Evolutionary conservation across 2,329 filamentous ascomycete genomes (phyloP).

Genomic region (Purpureocillium takamizusanense): DNA sequence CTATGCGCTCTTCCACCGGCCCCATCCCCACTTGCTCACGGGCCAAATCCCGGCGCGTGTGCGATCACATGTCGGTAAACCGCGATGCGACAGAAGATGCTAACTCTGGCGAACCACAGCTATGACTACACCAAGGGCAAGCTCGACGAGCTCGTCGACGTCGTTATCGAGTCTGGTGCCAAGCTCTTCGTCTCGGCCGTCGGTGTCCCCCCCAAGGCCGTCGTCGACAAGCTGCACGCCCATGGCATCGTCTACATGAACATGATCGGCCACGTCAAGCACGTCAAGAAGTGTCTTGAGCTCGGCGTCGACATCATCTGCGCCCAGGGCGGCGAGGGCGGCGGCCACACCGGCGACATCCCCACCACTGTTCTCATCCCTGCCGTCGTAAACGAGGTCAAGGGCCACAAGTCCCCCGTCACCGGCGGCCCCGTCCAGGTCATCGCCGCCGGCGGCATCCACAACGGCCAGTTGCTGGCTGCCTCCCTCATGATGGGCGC

Average conservation of each 20-base stretch:
- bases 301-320: constrained; percentile 94
- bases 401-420: constrained; percentile 75
- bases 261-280: constrained; percentile 99
- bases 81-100: neutral
- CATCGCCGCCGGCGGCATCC: constrained; percentile 87
- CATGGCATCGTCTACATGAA: constrained; percentile 95
- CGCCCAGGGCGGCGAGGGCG: constrained; percentile 95
- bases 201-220: constrained; percentile 78
- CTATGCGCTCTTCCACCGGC: neutral
- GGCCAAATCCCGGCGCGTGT: neutral
- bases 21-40: too few species aligned
- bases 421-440: constrained; percentile 85
- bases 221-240: constrained; percentile 85
- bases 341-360: constrained; percentile 91
- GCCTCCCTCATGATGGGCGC: constrained; percentile 90
- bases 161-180: constrained; percentile 85
- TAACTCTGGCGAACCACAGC: constrained; percentile 36
- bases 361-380: constrained; percentile 90
- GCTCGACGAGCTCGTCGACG: constrained; percentile 79
- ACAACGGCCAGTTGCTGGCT: constrained; percentile 84
- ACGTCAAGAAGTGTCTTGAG: constrained; percentile 91
- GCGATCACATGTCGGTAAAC: constrained; percentile 4
- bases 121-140: constrained; percentile 99
- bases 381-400: constrained; percentile 73
- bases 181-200: constrained; percentile 96